Base-by-base conservation (phyloP, 2,329 filamentous ascomycete species). In the Rosellinia necatrix region DNA sequence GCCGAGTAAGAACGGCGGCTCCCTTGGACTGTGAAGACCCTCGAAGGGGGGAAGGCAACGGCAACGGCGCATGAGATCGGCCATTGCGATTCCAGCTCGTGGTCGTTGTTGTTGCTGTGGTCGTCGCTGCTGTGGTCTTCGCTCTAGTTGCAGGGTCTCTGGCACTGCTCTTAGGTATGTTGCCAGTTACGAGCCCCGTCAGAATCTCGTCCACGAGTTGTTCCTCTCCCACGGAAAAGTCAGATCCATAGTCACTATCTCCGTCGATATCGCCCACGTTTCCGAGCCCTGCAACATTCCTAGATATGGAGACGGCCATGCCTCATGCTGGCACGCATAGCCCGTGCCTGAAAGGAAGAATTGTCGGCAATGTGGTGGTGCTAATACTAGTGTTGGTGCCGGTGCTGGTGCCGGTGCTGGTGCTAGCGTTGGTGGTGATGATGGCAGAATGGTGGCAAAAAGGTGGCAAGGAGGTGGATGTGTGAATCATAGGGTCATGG, bases 221-320 rank as follows among this genome's bases (percentile, higher is more conserved):
- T 47, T 70, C 69, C 53, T 72, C 70, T 27, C 63, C 70, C 9
- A 56, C 52, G 0, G 68, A 70, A 49, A 72, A 72, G 38, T 72
- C 70, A 6, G 69, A 72, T 5, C 69, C 70, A 50, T 71, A 71
- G 49, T 71, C 68, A 46, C 67, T 70, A 17, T 69, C 64, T 34
- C 35, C 54, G 30, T 56, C 47, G 27, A 51, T 42, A 34, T 57
- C 42, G n/a, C 10, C 49, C 12, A 17, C 22, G 19, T 34, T 56
- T 21, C 27, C 30, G 8, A 50, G 19, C 6, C 22, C 29, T n/a
- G 21, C 24, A 6, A 30, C 29, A n/a, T 35, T 40, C 6, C 13
- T 34, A 2, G 25, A 22, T 7, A 42, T 5, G 27, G 58, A 35
- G 24, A 43, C 38, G 22, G 49, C 46, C 58, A 60, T 60, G 38